Evolutionary conservation across 495 filamentous ascomycete genomes (phyloP).

Genomic region (Penicillium odoratum): DNA sequence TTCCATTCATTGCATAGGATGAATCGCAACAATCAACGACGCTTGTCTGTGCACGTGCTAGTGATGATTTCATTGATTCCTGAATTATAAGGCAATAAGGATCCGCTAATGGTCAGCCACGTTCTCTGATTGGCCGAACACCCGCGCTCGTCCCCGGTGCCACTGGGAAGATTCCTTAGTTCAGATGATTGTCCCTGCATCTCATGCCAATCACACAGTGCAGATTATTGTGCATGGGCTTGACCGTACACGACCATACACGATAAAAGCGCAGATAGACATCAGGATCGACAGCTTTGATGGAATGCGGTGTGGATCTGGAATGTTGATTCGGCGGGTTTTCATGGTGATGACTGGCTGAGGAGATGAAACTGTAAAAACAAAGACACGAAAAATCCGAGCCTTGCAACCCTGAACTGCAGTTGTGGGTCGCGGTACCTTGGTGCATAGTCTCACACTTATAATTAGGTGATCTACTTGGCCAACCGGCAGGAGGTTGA

Average conservation of each 20-base stretch:
- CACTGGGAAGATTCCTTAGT: background rate
- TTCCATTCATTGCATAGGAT: background rate
- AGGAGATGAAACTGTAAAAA: background rate
- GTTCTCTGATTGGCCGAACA: background rate
- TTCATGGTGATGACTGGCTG: constrained; percentile 27
- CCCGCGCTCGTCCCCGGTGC: background rate
- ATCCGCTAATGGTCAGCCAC: constrained; percentile 5
- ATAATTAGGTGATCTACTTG: background rate
- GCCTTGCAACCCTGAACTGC: constrained; percentile 7
- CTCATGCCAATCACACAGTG: background rate
- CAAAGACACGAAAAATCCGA: constrained; percentile 3
- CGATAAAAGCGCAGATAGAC: background rate
- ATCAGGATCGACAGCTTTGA: constrained; percentile 12
- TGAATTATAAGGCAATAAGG: constrained; percentile 8
- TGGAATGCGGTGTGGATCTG: constrained; percentile 20
- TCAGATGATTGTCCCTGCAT: background rate
- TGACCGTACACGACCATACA: background rate
- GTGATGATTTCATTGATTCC: constrained; percentile 7
- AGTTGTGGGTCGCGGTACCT: background rate
- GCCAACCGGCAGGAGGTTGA: background rate
- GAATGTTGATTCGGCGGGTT: constrained; percentile 29
- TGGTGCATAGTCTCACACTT: background rate
- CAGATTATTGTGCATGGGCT: background rate
- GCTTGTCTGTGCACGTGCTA: constrained; percentile 21
- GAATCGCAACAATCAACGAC: constrained; percentile 23